Percentiles rank a stretch among this genome's conserved stretches.
Conservation (phyloP, 1,284 basidiomycete species). For the Apiotrichum siamense region DNA sequence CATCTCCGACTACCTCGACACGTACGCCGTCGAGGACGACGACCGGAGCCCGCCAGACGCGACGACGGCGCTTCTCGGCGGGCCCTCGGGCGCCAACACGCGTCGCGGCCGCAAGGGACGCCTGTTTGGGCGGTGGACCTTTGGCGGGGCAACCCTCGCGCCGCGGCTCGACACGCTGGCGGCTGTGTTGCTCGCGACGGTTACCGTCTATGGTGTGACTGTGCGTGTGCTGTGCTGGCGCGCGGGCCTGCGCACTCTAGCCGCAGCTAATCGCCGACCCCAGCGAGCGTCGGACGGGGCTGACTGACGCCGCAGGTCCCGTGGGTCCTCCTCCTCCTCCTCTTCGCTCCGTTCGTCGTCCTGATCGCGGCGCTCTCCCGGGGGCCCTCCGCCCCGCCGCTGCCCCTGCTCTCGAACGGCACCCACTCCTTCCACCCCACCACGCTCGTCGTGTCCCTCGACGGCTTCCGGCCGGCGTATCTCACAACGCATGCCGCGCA, state of each 20-base stretch:
- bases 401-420: slow-evolving; percentile 13
- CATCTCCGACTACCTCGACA: too few species aligned
- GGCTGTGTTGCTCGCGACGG: too few species aligned
- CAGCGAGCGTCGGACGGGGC: too few species aligned
- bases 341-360: slow-evolving; percentile 1
- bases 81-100: too few species aligned
- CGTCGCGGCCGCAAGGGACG: too few species aligned
- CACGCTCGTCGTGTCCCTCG: slow-evolving; percentile 27
- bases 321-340: slow-evolving; percentile 1
- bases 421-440: slow-evolving; percentile 28
- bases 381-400: not conserved
- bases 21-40: not conserved
- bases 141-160: too few species aligned
- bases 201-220: too few species aligned
- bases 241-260: too few species aligned
- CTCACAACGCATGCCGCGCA: slow-evolving; percentile 8
- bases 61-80: not conserved
- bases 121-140: too few species aligned
- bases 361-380: not conserved
- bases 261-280: too few species aligned
- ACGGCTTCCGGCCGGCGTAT: slow-evolving; percentile 32
- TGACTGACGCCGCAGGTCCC: slow-evolving; percentile 8
- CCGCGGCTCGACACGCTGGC: too few species aligned
- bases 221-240: too few species aligned
- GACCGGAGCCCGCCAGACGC: slow-evolving; percentile 1